phyloP scores from a whole-genome alignment of 352 stramenopile genomes.

The Phytophthora aleatoria region DNA sequence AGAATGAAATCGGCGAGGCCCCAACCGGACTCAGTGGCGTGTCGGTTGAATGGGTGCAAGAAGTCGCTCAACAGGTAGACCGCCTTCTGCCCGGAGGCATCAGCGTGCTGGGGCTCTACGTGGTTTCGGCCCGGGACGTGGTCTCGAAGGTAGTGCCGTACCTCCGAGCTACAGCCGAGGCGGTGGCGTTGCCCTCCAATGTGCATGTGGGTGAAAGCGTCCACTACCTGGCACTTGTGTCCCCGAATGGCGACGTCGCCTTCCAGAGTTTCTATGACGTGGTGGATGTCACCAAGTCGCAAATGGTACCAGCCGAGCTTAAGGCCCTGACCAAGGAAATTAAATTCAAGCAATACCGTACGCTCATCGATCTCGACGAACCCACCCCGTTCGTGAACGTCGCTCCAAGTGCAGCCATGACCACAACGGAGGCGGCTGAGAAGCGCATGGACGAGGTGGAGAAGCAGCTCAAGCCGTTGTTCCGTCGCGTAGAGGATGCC shows the following conservation, averaged over 20 bases:
- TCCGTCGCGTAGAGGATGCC: constrained; percentile 41
- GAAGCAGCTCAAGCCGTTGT: constrained; percentile 54
- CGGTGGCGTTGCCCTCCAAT: constrained; percentile 25
- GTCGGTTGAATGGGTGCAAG: constrained; percentile 67
- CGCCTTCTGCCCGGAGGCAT: constrained; percentile 66
- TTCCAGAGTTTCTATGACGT: constrained; percentile 41
- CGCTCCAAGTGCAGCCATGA: constrained; percentile 15
- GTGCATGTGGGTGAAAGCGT: constrained; percentile 31
- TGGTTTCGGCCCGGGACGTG: constrained; percentile 41
- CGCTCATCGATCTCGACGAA: constrained; percentile 55
- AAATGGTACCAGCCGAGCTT: constrained; percentile 31
- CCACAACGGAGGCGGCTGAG: constrained; percentile 36
- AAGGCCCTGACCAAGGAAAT: constrained; percentile 21
- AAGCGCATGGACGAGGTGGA: constrained; percentile 48
- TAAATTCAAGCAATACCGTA: constrained; percentile 45
- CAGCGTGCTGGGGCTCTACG: constrained; percentile 59
- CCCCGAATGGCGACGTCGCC: constrained; percentile 8
- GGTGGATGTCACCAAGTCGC: constrained; percentile 45
- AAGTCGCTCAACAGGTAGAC: constrained; percentile 73
- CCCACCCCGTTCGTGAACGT: constrained; percentile 37
- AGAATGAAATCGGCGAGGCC: constrained; percentile 41
- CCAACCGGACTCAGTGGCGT: constrained; percentile 50
- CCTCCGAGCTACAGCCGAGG: constrained; percentile 51
- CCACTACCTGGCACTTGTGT: constrained; percentile 55
- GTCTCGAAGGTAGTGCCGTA: constrained; percentile 53